phyloP scores from a whole-genome alignment of 2,329 filamentous ascomycete species.

The Fusarium mundagurra region DNA sequence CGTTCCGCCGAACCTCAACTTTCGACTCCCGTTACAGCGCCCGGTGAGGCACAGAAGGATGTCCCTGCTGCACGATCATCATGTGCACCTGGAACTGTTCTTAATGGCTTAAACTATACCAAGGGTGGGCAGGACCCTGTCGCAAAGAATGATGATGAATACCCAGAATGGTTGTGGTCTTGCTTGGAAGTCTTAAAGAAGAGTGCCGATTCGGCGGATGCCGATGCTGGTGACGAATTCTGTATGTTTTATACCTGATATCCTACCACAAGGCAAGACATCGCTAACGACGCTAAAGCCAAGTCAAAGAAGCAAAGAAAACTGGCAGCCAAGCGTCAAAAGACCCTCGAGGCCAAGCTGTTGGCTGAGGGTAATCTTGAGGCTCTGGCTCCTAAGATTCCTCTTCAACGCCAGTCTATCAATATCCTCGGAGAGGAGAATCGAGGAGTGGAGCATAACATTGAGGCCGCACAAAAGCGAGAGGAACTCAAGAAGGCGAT shows the following conservation, averaged over 20 bases:
- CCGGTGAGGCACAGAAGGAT: slow-evolving; percentile 46
- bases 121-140: slow-evolving; percentile 79
- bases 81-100: slow-evolving; percentile 73
- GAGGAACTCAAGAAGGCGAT: slow-evolving; percentile 74
- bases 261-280: background rate
- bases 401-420: slow-evolving; percentile 79
- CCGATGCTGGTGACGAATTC: slow-evolving; percentile 76
- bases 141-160: slow-evolving; percentile 77
- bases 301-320: slow-evolving; percentile 87
- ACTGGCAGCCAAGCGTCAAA: slow-evolving; percentile 72
- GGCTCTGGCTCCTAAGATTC: slow-evolving; percentile 73
- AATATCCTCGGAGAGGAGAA: slow-evolving; percentile 70
- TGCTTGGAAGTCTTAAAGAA: slow-evolving; percentile 72
- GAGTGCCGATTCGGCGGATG: slow-evolving; percentile 58
- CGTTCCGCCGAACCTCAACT: slow-evolving; percentile 51
- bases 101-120: slow-evolving; percentile 80
- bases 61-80: slow-evolving; percentile 54
- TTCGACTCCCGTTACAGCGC: slow-evolving; percentile 48
- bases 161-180: slow-evolving; percentile 83
- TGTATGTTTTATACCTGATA: slow-evolving; percentile 65
- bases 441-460: slow-evolving; percentile 55
- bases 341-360: slow-evolving; percentile 65
- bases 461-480: slow-evolving; percentile 62
- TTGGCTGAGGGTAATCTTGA: slow-evolving; percentile 73
- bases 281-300: slow-evolving; percentile 57